These are phyloP conservation scores for Fusarium solani-melongenae DNA, from an alignment of 2,329 filamentous ascomycete genomes.

Conservation along the genomic window DNA sequence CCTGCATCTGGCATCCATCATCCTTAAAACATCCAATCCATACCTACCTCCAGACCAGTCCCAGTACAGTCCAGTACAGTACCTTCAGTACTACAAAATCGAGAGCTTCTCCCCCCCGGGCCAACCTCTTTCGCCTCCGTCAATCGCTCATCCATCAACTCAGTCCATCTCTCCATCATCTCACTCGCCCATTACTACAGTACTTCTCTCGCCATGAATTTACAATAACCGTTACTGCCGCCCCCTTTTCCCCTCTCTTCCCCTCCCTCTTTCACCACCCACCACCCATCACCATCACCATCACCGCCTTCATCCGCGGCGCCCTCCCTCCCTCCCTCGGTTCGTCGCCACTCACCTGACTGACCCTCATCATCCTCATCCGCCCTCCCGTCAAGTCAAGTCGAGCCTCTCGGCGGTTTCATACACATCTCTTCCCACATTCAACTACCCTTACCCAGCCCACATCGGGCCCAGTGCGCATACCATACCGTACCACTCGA, in stretches of 20 bases:
- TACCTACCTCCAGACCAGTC: background rate
- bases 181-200: background rate
- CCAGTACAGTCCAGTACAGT: background rate
- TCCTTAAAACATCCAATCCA: constrained; percentile 1
- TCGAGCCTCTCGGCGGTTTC: constrained; percentile 25
- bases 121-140: background rate
- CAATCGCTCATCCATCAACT: background rate
- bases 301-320: constrained; percentile 20
- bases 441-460: background rate
- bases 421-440: background rate
- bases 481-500: background rate
- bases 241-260: constrained; percentile 2
- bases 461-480: background rate
- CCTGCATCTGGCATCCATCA: constrained; percentile 26
- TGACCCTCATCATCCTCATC: constrained; percentile 11
- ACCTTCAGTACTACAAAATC: constrained; percentile 14
- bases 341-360: constrained; percentile 35
- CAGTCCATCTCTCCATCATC: constrained; percentile 2
- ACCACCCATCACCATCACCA: background rate
- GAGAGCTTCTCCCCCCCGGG: constrained; percentile 10
- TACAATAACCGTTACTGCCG: constrained; percentile 35
- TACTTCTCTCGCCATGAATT: constrained; percentile 30
- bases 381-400: background rate
- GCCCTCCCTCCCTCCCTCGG: constrained; percentile 22
- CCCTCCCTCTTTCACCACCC: background rate